Conservation (phyloP, 257 asterid genomes). For the Solanum pimpinellifolium region DNA sequence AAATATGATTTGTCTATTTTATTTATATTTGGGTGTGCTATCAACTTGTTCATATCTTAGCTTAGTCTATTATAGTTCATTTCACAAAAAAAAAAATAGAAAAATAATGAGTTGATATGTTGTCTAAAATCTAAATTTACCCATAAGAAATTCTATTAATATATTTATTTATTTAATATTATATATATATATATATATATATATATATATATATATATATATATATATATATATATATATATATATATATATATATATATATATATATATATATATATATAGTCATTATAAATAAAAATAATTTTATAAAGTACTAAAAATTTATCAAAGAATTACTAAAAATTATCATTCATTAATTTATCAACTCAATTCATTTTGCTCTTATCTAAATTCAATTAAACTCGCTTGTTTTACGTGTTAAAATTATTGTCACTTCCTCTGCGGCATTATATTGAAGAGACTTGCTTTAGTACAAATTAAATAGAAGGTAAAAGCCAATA, state of each 20-base stretch:
- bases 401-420: neutral
- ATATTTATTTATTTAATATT: neutral
- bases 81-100: too few relatives aligned
- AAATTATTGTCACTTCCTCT: neutral
- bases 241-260: neutral
- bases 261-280: too few relatives aligned
- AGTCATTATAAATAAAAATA: neutral
- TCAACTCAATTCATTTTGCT: neutral
- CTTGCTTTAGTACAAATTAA: neutral
- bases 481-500: neutral
- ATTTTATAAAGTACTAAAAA: neutral
- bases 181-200: neutral
- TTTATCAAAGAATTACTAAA: neutral
- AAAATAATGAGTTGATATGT: neutral
- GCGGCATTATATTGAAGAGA: neutral
- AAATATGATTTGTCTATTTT: neutral
- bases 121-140: neutral
- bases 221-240: neutral
- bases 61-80: neutral
- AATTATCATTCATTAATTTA: neutral
- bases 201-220: too few relatives aligned
- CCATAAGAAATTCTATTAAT: neutral
- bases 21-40: neutral
- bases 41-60: neutral
- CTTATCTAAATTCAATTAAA: neutral